These are phyloP conservation scores for Aplosporella prunicola DNA, from an alignment of 2,329 filamentous ascomycete species.

Conservation along the genomic window DNA sequence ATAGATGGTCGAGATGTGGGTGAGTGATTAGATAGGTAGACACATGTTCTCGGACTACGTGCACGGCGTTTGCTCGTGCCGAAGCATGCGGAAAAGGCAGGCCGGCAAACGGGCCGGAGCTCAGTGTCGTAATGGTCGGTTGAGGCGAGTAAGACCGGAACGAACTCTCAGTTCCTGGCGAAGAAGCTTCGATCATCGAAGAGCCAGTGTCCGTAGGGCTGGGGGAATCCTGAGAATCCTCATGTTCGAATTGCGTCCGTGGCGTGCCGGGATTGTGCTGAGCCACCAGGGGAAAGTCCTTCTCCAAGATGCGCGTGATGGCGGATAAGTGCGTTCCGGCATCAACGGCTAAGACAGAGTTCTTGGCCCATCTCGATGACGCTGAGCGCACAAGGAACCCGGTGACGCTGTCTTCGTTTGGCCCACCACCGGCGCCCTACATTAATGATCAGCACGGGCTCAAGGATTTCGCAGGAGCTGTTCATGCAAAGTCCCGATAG, in stretches of 20 bases:
- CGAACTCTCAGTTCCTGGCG: constrained; percentile 3
- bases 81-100: constrained; percentile 59
- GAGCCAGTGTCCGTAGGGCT: constrained; percentile 6
- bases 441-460: constrained; percentile 7
- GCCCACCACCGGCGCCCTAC: constrained; percentile 82
- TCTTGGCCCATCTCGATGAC: constrained; percentile 66
- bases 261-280: constrained; percentile 4
- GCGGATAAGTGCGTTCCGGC: constrained; percentile 81
- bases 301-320: constrained; percentile 68
- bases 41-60: constrained; percentile 70
- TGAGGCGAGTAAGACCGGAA: constrained; percentile 6
- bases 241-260: constrained; percentile 5
- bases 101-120: constrained; percentile 67
- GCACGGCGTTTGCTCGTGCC: constrained; percentile 66
- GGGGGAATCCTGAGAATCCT: constrained; percentile 5
- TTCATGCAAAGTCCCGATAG: too few relatives aligned
- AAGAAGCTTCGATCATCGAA: constrained; percentile 4
- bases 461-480: too few relatives aligned
- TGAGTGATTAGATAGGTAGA: constrained; percentile 91
- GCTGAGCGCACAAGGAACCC: constrained; percentile 80
- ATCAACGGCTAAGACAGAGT: constrained; percentile 85
- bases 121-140: constrained; percentile 47
- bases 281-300: constrained; percentile 38
- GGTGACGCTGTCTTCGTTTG: constrained; percentile 80
- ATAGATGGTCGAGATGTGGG: constrained; percentile 91